These are phyloP conservation scores for Schizosaccharomyces versatilis DNA, from an alignment of 1,139 yeast species.

Conservation along the genomic window DNA sequence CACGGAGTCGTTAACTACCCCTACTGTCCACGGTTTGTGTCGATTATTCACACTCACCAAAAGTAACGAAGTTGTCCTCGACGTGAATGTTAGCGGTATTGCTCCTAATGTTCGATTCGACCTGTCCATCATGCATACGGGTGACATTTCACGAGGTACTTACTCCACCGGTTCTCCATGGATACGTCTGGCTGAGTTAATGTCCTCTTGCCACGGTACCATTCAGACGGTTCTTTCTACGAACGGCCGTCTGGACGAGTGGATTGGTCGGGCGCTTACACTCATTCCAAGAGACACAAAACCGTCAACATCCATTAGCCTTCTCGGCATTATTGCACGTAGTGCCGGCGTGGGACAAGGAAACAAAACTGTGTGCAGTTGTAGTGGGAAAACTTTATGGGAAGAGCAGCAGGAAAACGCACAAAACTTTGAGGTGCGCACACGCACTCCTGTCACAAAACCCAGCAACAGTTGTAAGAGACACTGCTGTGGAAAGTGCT, in stretches of 20 bases:
- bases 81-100: background rate
- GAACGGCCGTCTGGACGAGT: background rate
- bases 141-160: background rate
- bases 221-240: background rate
- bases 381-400: conserved; percentile 92
- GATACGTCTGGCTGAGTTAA: background rate
- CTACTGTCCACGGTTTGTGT: background rate
- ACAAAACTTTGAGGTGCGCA: too few relatives aligned
- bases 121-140: background rate
- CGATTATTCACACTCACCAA: background rate
- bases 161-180: background rate
- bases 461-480: too few relatives aligned
- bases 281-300: background rate
- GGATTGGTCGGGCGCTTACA: background rate
- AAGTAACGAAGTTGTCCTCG: background rate
- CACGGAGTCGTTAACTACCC: background rate
- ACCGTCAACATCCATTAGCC: conserved; percentile 8
- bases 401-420: conserved; percentile 29
- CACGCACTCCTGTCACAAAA: too few relatives aligned
- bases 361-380: conserved; percentile 75
- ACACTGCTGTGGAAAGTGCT: too few relatives aligned
- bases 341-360: conserved; percentile 97
- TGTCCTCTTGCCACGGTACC: background rate
- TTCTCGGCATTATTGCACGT: conserved; percentile 78
- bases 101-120: background rate